Evolutionary conservation across 768 basidiomycete species (phyloP).

Genomic region (Termitomyces sp.): DNA sequence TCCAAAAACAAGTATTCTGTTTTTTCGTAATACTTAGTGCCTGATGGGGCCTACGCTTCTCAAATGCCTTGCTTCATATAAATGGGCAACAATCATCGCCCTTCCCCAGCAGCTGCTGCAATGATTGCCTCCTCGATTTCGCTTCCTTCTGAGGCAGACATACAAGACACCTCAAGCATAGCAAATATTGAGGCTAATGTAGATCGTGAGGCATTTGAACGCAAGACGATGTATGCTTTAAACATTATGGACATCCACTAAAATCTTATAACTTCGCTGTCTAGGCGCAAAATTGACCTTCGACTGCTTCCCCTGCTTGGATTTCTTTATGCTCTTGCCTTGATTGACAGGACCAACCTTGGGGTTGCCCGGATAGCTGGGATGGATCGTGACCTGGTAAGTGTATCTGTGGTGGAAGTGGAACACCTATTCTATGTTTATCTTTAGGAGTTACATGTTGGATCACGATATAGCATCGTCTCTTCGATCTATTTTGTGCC

Average conservation of each 20-base stretch:
- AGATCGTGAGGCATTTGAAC: slow-evolving; percentile 10
- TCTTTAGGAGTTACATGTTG: slow-evolving; percentile 28
- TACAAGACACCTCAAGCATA: background rate
- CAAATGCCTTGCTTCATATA: slow-evolving; percentile 3
- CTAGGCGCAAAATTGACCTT: slow-evolving; percentile 26
- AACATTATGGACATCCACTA: background rate
- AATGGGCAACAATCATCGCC: background rate
- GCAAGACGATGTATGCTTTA: slow-evolving; percentile 13
- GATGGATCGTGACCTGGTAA: slow-evolving; percentile 29
- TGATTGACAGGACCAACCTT: slow-evolving; percentile 29
- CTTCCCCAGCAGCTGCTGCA: background rate
- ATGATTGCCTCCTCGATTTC: slow-evolving; percentile 9
- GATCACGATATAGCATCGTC: slow-evolving; percentile 39
- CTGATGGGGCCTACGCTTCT: background rate
- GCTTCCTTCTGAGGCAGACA: background rate
- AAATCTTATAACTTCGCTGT: background rate
- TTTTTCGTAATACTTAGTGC: background rate
- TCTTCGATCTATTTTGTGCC: slow-evolving; percentile 41
- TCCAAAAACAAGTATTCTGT: background rate
- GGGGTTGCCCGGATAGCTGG: slow-evolving; percentile 29
- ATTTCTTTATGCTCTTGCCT: slow-evolving; percentile 26
- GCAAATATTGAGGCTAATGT: slow-evolving; percentile 1
- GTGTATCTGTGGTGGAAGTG: background rate
- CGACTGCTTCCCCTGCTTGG: slow-evolving; percentile 30
- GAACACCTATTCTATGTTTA: background rate